A percentile compares a stretch with the other conserved stretches of the same genome.
phyloP scores from a whole-genome alignment of 2,329 filamentous ascomycete genomes.

The Sporothrix variecibatus region DNA sequence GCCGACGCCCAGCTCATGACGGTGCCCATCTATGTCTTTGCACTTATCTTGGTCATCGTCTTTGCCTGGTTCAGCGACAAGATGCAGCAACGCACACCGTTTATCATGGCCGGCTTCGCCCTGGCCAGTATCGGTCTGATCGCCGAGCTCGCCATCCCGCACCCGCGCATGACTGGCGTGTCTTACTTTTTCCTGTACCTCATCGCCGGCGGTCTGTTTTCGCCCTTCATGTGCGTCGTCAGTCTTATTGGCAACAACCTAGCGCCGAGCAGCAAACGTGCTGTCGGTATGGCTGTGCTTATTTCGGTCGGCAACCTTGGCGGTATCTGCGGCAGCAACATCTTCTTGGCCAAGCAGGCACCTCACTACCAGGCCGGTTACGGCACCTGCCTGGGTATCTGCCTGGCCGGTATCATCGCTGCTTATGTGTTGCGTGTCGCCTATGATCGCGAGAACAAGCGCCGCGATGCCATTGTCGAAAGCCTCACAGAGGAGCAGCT shows the following conservation, averaged over 20 bases:
- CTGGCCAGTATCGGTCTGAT: constrained; percentile 23
- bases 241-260: constrained; percentile 56
- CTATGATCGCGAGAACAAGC: constrained; percentile 24
- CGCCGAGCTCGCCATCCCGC: constrained; percentile 18
- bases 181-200: constrained; percentile 40
- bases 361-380: constrained; percentile 44
- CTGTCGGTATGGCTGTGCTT: constrained; percentile 63
- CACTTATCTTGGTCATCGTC: constrained; percentile 34
- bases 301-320: constrained; percentile 63
- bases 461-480: constrained; percentile 23
- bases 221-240: constrained; percentile 50
- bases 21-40: constrained; percentile 39
- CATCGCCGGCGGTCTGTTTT: constrained; percentile 49
- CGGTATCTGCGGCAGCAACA: constrained; percentile 42
- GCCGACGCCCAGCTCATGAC: constrained; percentile 29
- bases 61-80: constrained; percentile 22
- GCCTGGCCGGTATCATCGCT: not conserved
- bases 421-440: constrained; percentile 17
- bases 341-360: constrained; percentile 40
- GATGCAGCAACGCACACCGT: constrained; percentile 11
- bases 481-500: constrained; percentile 5
- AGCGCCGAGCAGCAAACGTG: constrained; percentile 50
- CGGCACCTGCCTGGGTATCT: constrained; percentile 31
- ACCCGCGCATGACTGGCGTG: constrained; percentile 38
- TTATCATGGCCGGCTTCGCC: constrained; percentile 12